Evolutionary conservation across 2,329 filamentous ascomycete genomes (phyloP).

Genomic region (Neopestalotiopsis sp.): DNA sequence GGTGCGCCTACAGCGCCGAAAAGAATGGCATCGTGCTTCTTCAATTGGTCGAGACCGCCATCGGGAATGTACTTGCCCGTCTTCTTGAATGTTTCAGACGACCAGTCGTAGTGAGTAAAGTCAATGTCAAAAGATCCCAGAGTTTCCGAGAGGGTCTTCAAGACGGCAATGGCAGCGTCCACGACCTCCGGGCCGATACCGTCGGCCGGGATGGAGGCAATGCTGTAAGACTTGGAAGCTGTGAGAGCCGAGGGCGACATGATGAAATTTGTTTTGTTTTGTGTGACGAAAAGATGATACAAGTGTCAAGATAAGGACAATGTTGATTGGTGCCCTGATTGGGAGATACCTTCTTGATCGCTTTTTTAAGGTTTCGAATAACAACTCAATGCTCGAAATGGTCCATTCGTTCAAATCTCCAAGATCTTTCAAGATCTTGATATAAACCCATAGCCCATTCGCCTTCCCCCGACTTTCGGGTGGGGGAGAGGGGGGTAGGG

Average conservation of each 20-base stretch:
- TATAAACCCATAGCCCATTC: neutral
- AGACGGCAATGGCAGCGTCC: slow-evolving; percentile 61
- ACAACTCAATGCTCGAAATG: neutral
- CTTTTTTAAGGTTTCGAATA: neutral
- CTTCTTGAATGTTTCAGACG: slow-evolving; percentile 68
- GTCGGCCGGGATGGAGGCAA: slow-evolving; percentile 67
- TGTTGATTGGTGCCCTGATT: neutral
- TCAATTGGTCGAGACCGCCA: slow-evolving; percentile 57
- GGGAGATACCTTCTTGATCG: neutral
- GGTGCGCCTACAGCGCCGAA: slow-evolving; percentile 70
- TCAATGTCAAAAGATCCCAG: slow-evolving; percentile 64
- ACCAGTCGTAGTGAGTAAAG: slow-evolving; percentile 71
- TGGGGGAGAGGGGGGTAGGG: neutral
- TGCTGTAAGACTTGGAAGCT: slow-evolving; percentile 46
- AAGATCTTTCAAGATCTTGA: neutral
- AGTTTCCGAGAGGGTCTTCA: slow-evolving; percentile 57
- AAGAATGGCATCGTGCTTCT: slow-evolving; percentile 61
- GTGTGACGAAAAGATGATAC: neutral
- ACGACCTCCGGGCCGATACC: slow-evolving; percentile 70
- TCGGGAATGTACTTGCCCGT: slow-evolving; percentile 69
- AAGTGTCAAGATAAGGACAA: neutral
- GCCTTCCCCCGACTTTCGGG: neutral
- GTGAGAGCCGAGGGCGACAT: slow-evolving; percentile 27
- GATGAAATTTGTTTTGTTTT: neutral
- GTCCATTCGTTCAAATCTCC: neutral